These are phyloP conservation scores for Epicoccum nigrum DNA, from an alignment of 2,329 filamentous ascomycete species.

Conservation along the genomic window DNA sequence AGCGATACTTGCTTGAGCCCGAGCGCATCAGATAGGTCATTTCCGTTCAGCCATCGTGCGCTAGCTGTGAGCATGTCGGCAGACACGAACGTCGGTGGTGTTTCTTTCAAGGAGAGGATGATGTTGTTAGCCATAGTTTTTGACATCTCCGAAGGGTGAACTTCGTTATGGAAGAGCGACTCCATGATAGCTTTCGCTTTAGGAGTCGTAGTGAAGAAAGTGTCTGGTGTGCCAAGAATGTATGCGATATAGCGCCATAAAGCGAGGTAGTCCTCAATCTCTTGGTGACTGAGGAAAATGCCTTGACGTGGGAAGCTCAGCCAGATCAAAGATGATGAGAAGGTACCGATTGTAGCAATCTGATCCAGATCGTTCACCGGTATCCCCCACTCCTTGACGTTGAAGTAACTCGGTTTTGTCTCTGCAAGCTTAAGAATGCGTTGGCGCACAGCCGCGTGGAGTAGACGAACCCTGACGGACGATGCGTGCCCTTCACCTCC, in stretches of 20 bases:
- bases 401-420: constrained; percentile 67
- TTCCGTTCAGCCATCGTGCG: constrained; percentile 73
- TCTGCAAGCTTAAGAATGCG: constrained; percentile 66
- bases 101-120: constrained; percentile 69
- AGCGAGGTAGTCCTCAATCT: constrained; percentile 73
- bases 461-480: constrained; percentile 70
- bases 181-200: constrained; percentile 70
- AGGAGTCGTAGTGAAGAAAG: constrained; percentile 61
- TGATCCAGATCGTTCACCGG: constrained; percentile 79
- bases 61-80: constrained; percentile 71
- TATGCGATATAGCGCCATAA: constrained; percentile 78
- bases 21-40: constrained; percentile 64
- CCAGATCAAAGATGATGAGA: constrained; percentile 72
- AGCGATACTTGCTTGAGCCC: constrained; percentile 62
- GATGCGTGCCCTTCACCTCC: constrained; percentile 70
- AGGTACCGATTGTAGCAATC: constrained; percentile 73
- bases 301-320: constrained; percentile 74
- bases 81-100: constrained; percentile 69
- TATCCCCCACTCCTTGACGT: constrained; percentile 63
- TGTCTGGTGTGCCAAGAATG: constrained; percentile 71
- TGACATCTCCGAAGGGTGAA: constrained; percentile 68
- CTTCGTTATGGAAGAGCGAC: constrained; percentile 68
- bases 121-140: constrained; percentile 75
- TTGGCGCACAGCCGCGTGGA: constrained; percentile 71
- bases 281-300: constrained; percentile 66